These are phyloP conservation scores for Coniophora puteana DNA, from an alignment of 1,284 basidiomycete genomes.

Conservation along the genomic window DNA sequence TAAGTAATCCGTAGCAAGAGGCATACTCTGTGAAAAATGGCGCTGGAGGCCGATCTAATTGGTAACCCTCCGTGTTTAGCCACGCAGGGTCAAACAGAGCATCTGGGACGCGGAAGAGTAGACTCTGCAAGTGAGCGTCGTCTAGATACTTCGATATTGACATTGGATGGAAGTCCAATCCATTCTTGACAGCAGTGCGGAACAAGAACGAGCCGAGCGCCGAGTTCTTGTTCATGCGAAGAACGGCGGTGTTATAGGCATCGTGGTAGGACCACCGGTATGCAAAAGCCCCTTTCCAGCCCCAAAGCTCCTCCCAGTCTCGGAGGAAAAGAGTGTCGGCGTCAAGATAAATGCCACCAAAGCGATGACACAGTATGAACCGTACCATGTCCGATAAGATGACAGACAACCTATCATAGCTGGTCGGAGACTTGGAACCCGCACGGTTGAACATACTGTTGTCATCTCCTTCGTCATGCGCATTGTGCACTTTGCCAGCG, in stretches of 20 bases:
- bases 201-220: constrained; percentile 65
- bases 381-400: constrained; percentile 70
- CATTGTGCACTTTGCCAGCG: background rate
- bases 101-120: constrained; percentile 62
- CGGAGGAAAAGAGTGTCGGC: constrained; percentile 70
- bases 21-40: constrained; percentile 60
- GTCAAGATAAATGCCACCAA: constrained; percentile 68
- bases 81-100: constrained; percentile 69
- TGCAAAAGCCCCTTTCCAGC: constrained; percentile 66
- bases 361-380: constrained; percentile 66
- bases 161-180: constrained; percentile 70
- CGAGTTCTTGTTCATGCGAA: constrained; percentile 60
- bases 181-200: constrained; percentile 63
- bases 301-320: constrained; percentile 74
- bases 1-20: constrained; percentile 10
- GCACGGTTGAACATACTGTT: constrained; percentile 49
- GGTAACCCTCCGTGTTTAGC: constrained; percentile 63
- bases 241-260: constrained; percentile 68
- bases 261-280: constrained; percentile 65
- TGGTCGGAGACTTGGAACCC: constrained; percentile 48
- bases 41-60: constrained; percentile 62
- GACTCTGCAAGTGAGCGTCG: constrained; percentile 56
- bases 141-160: constrained; percentile 59
- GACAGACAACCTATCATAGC: constrained; percentile 63
- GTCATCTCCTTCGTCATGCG: too few relatives aligned